These are phyloP conservation scores for Meyerozyma smithsonii DNA, from an alignment of 1,139 yeast genomes.

Conservation along the genomic window DNA sequence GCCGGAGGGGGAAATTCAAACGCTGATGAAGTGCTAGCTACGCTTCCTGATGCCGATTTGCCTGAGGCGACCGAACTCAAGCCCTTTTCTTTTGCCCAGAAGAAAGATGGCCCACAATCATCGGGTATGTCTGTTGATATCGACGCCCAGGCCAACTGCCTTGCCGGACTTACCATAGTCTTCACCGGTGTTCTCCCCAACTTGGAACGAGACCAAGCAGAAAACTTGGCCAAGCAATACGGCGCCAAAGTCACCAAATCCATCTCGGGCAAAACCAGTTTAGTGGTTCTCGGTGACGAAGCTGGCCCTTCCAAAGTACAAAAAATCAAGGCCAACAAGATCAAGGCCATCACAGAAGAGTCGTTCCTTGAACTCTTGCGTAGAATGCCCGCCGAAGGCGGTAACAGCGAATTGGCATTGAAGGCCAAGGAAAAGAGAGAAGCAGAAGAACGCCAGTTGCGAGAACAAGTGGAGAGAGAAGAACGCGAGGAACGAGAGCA, in stretches of 20 bases:
- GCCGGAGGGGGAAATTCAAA: constrained; percentile 17
- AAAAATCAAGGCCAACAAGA: constrained; percentile 65
- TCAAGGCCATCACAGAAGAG: constrained; percentile 81
- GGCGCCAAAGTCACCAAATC: constrained; percentile 95
- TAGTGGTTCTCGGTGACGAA: constrained; percentile 90
- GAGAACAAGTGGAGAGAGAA: constrained; percentile 45
- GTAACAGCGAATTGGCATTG: constrained; percentile 71
- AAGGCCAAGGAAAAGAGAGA: constrained; percentile 66
- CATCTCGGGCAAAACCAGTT: constrained; percentile 77
- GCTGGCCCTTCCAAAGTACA: constrained; percentile 96
- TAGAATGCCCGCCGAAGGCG: constrained; percentile 91
- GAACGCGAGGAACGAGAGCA: constrained; percentile 19
- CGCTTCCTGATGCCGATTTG: constrained; percentile 66
- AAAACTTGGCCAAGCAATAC: constrained; percentile 70
- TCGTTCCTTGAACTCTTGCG: constrained; percentile 74
- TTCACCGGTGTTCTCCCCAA: constrained; percentile 88
- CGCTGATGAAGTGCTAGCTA: constrained; percentile 52
- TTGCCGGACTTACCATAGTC: constrained; percentile 83
- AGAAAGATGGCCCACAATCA: constrained; percentile 25
- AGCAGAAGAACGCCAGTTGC: constrained; percentile 53
- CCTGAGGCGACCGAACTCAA: constrained; percentile 51
- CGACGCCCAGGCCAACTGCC: constrained; percentile 75
- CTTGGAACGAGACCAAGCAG: constrained; percentile 72
- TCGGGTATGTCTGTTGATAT: constrained; percentile 32
- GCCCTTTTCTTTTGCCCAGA: constrained; percentile 52